Evolutionary conservation across 2,329 filamentous ascomycete genomes (phyloP).

Genomic region (Cladosporium sphaerospermum): DNA sequence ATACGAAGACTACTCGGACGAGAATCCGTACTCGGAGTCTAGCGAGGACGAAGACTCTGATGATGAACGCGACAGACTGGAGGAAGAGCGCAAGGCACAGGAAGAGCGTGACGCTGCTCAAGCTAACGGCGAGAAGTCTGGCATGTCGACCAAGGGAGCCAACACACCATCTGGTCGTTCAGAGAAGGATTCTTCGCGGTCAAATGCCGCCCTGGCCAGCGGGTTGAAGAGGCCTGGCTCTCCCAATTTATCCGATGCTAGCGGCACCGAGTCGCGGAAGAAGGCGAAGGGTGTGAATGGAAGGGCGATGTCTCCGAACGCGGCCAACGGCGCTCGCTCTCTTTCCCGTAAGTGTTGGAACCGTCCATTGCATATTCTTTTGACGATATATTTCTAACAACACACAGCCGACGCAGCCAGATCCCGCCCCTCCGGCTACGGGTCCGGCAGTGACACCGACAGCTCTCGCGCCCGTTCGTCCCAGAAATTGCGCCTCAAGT

Average conservation of each 20-base stretch:
- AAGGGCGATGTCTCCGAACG: slow-evolving; percentile 30
- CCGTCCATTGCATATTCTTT: slow-evolving; percentile 3
- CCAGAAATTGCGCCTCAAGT: slow-evolving; percentile 42
- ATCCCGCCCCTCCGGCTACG: slow-evolving; percentile 34
- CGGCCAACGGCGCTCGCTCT: slow-evolving; percentile 17
- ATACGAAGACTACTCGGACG: slow-evolving; percentile 64
- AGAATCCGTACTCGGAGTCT: slow-evolving; percentile 35
- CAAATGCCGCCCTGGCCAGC: slow-evolving; percentile 35
- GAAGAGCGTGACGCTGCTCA: slow-evolving; percentile 44
- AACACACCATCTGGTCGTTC: slow-evolving; percentile 58
- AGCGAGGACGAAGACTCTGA: slow-evolving; percentile 60
- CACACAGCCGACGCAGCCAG: slow-evolving; percentile 16
- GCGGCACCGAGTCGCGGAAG: slow-evolving; percentile 84
- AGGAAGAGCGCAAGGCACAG: slow-evolving; percentile 51
- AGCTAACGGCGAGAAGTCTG: slow-evolving; percentile 46
- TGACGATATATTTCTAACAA: slow-evolving; percentile 9
- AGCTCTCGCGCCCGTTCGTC: slow-evolving; percentile 56
- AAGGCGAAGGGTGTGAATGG: slow-evolving; percentile 46
- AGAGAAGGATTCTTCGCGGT: slow-evolving; percentile 47
- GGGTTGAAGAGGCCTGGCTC: slow-evolving; percentile 77
- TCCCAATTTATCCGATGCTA: slow-evolving; percentile 81
- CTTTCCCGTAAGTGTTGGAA: slow-evolving; percentile 19
- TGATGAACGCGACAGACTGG: slow-evolving; percentile 56
- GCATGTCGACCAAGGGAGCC: slow-evolving; percentile 62
- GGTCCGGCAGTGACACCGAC: slow-evolving; percentile 66